Percentiles rank a stretch among this genome's conserved stretches.
Conservation (phyloP, 352 stramenopile species). For the Globisporangium recalcitrans region DNA sequence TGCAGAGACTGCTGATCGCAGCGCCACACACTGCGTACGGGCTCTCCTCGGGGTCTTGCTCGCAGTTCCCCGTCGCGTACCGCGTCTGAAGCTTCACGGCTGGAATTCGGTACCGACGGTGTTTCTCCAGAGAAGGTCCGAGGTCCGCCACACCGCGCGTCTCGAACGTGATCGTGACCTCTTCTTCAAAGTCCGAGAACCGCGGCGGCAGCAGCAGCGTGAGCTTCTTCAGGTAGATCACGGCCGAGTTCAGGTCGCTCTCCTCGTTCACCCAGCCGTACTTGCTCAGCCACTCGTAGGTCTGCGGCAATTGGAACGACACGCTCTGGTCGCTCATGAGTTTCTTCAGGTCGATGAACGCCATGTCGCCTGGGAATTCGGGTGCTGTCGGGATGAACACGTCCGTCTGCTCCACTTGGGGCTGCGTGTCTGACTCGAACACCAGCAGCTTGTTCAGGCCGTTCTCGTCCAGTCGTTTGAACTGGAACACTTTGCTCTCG, state of each 20-base stretch:
- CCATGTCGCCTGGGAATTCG: background rate
- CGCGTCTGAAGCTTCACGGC: background rate
- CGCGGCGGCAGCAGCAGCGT: background rate
- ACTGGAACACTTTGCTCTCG: background rate
- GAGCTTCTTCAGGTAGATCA: conserved; percentile 1
- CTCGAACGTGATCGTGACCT: background rate
- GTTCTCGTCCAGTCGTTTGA: background rate
- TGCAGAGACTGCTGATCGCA: background rate
- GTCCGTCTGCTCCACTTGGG: background rate
- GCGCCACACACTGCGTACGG: background rate
- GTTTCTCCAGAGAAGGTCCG: background rate
- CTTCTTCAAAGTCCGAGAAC: conserved; percentile 1
- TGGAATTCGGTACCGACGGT: background rate
- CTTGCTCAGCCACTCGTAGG: conserved; percentile 2
- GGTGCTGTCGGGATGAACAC: background rate
- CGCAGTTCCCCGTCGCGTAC: background rate
- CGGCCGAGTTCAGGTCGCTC: background rate
- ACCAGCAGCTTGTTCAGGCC: background rate
- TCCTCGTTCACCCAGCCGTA: conserved; percentile 4
- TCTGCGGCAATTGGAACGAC: background rate
- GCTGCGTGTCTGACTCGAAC: background rate
- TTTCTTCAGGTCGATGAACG: background rate
- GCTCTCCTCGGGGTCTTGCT: background rate
- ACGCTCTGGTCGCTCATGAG: conserved; percentile 2
- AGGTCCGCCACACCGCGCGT: background rate